These are phyloP conservation scores for Penicillium sp. DNA, from an alignment of 2,329 filamentous ascomycete genomes.

Conservation along the genomic window DNA sequence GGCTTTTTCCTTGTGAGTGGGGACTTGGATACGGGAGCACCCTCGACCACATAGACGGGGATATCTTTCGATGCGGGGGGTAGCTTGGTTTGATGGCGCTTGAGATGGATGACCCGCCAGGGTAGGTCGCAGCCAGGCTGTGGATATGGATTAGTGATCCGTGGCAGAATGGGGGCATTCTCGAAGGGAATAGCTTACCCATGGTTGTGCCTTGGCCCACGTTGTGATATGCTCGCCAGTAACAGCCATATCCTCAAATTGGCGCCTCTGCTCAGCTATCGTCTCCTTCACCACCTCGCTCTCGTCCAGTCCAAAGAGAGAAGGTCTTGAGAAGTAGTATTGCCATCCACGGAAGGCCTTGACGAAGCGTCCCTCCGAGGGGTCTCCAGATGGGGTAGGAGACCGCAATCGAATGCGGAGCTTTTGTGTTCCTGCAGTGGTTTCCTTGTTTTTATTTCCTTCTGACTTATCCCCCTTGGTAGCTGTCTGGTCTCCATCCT, in stretches of 20 bases:
- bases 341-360: constrained; percentile 51
- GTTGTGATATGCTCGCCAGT: constrained; percentile 41
- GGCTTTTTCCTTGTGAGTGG: constrained; percentile 48
- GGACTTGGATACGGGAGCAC: constrained; percentile 29
- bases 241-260: constrained; percentile 48
- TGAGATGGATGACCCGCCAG: constrained; percentile 49
- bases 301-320: constrained; percentile 29
- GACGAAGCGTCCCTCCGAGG: constrained; percentile 45
- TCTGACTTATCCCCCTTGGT: constrained; percentile 1
- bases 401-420: constrained; percentile 48
- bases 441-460: neutral
- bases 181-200: constrained; percentile 39
- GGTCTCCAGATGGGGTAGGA: constrained; percentile 42
- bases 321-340: constrained; percentile 49
- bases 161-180: neutral
- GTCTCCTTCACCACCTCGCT: constrained; percentile 15
- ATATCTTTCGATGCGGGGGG: constrained; percentile 32
- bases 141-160: constrained; percentile 7
- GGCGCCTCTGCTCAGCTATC: constrained; percentile 30
- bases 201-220: constrained; percentile 38
- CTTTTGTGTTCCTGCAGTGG: constrained; percentile 40
- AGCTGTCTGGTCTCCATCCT: constrained; percentile 2
- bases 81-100: constrained; percentile 41
- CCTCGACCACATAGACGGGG: constrained; percentile 32
- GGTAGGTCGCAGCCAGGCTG: constrained; percentile 51